These are phyloP conservation scores for Favolaschia claudopus DNA, from an alignment of 768 basidiomycete species.

Conservation along the genomic window DNA sequence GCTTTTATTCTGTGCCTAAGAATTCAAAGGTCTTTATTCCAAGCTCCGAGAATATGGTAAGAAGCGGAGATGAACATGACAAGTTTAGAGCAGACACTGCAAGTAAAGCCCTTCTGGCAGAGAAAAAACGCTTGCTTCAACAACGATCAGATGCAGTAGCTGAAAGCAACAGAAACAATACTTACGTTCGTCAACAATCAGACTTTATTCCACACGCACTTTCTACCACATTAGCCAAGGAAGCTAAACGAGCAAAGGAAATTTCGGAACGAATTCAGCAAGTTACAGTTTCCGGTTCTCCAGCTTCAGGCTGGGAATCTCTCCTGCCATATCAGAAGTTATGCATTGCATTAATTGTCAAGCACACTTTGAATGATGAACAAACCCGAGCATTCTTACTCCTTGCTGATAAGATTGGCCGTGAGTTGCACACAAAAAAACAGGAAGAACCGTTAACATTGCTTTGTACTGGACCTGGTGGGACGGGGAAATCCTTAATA, in stretches of 20 bases:
- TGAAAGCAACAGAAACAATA: neutral
- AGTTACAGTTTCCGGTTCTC: neutral
- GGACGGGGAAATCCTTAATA: constrained; percentile 30
- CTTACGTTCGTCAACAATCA: neutral
- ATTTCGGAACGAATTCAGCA: neutral
- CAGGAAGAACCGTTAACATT: neutral
- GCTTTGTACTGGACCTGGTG: constrained; percentile 29
- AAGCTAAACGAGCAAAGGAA: constrained; percentile 1
- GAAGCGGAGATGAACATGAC: constrained; percentile 1
- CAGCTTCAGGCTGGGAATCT: neutral
- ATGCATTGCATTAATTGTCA: neutral
- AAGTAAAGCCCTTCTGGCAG: neutral
- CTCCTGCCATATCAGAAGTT: constrained; percentile 9
- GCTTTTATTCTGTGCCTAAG: neutral
- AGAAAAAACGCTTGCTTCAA: constrained; percentile 1
- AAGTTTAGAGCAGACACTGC: neutral
- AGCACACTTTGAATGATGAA: constrained; percentile 13
- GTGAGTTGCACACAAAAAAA: neutral
- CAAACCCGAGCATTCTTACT: neutral
- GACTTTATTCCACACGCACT: neutral
- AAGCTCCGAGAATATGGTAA: constrained; percentile 1
- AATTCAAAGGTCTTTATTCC: neutral
- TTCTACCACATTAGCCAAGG: constrained; percentile 24
- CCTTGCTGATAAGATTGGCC: neutral
- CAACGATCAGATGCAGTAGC: constrained; percentile 1